Percentiles rank a stretch among this genome's conserved stretches.
These are phyloP conservation scores for Chaetoscypha palmicola DNA, from an alignment of 2,329 filamentous ascomycete genomes.

Conservation along the genomic window DNA sequence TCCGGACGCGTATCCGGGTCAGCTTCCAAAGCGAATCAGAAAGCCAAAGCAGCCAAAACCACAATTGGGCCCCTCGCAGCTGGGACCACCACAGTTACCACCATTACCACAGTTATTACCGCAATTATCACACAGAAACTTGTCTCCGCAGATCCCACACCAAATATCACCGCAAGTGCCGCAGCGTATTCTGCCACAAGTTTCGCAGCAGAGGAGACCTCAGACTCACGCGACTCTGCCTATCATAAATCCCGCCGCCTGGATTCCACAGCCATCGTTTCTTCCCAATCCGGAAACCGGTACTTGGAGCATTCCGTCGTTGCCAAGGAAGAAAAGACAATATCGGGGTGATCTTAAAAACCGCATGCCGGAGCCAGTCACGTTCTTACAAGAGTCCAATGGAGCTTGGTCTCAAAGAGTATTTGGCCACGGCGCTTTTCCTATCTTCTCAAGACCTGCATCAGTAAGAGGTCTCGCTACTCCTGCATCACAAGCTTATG, in stretches of 20 bases:
- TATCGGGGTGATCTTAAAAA: conserved; percentile 1
- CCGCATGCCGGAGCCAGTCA: conserved; percentile 27
- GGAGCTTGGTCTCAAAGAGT: conserved; percentile 27
- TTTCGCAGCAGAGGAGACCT: too few species aligned
- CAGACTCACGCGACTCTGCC: neutral
- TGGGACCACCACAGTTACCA: neutral
- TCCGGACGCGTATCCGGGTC: neutral
- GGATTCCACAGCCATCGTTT: neutral
- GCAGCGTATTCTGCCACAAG: too few species aligned
- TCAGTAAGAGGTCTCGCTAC: too few species aligned
- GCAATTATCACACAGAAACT: neutral
- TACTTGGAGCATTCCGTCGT: conserved; percentile 21
- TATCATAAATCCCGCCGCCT: neutral
- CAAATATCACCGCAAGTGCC: too few species aligned
- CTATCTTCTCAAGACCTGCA: conserved; percentile 25
- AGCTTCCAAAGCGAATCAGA: neutral
- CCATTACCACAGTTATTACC: neutral
- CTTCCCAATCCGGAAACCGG: conserved; percentile 24
- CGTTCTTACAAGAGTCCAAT: conserved; percentile 26
- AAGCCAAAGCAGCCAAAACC: neutral
- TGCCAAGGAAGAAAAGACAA: neutral
- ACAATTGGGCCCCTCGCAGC: neutral
- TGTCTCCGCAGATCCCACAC: too few species aligned
- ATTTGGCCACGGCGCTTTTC: conserved; percentile 29
- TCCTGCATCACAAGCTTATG: too few species aligned